Evolutionary conservation across 257 asterid species (phyloP).

Genomic region (Solanum paucissectum): DNA sequence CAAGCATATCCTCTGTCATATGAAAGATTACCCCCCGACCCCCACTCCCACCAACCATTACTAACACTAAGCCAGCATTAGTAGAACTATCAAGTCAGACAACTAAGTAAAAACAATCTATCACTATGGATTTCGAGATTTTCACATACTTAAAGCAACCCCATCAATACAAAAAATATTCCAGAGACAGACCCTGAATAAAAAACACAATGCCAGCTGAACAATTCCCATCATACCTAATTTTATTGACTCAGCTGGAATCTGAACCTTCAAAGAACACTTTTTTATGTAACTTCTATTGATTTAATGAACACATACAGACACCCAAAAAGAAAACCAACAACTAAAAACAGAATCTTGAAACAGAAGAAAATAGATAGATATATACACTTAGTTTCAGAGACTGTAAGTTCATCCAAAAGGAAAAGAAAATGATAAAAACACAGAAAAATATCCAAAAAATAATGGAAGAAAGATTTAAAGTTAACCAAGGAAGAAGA

Average conservation of each 20-base stretch:
- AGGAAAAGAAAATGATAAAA: not conserved
- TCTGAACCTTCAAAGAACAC: not conserved
- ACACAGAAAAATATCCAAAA: not conserved
- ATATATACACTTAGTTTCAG: not conserved
- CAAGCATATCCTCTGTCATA: not conserved
- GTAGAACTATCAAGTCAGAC: not conserved
- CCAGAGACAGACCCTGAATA: not conserved
- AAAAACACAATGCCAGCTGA: not conserved
- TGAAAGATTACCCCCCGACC: not conserved
- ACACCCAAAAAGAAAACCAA: not conserved
- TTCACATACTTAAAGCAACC: not conserved
- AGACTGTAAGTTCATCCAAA: not conserved
- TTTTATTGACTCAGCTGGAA: not conserved
- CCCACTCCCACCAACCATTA: not conserved
- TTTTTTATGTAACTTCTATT: not conserved
- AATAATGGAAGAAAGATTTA: not conserved
- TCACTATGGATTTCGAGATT: not conserved
- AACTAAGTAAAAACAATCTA: not conserved
- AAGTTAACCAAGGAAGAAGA: not conserved
- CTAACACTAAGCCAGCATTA: not conserved
- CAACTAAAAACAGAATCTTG: not conserved
- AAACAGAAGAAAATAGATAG: not conserved
- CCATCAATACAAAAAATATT: not conserved
- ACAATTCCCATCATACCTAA: not conserved
- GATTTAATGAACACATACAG: not conserved